Evolutionary conservation across 768 basidiomycete genomes (phyloP), one percentile per base, ranked within the genome.

Genomic region (Boletus pseudopeckii): DNA sequence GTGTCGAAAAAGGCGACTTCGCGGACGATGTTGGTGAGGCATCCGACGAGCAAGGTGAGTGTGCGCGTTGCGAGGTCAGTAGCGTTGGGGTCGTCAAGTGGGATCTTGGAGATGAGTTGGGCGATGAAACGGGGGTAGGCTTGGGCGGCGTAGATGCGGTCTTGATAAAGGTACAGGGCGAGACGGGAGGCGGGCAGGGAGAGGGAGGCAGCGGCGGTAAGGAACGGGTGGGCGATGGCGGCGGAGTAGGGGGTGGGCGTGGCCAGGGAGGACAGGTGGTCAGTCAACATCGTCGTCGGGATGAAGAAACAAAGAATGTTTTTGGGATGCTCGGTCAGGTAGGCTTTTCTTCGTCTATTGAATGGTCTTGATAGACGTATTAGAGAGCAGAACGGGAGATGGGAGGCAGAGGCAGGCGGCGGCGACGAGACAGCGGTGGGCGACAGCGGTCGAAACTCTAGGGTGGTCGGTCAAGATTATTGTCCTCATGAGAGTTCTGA

Each of bases 51-150:
- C 18, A 80, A 59, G 8, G 71, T 68, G n/a, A 86, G 71, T 57
- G 68, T 51, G 55, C 58, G 64, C 74, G 79, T 52, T 26, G 61
- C 54, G 14, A 65, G 52, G 2, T 54, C 53, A 13, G 39, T 5
- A 15, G 42, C 15, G 17, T 9, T 40, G 24, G 50, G n/a, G 32
- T 59, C 34, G 15, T 71, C 60, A 46, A 72, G 56, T 1, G 84
- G 84, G 54, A 89, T 81, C 34, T 77, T 75, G 7, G 81, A 62
- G 56, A 91, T 83, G 44, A 89, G 77, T 2, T 77, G 68, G 26
- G 84, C 85, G 57, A 88, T 81, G 72, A 86, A 87, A 48, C 79
- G 80, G 14, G 88, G 86, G 65, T 89, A 90, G 1, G 84, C 88
- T 50, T 84, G 82, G 1, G 81, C 80, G 30, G 86, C 88, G 65